Evolutionary conservation across 2,329 filamentous ascomycete genomes (phyloP).

Genomic region (Graphilbum fragrans): DNA sequence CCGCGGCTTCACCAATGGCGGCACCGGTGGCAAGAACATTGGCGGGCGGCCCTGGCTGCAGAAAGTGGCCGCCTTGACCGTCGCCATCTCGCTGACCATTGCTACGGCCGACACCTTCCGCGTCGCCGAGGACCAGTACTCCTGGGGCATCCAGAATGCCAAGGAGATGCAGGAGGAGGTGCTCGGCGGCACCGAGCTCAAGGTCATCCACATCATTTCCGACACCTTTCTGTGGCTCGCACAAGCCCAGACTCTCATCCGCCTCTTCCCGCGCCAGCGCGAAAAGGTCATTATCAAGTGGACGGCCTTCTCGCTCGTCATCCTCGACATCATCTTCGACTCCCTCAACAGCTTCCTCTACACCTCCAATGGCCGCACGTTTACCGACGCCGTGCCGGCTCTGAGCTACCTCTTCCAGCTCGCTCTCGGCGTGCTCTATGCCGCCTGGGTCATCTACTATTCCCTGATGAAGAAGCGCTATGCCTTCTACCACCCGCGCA

Average conservation of each 20-base stretch:
- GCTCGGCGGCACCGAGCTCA: constrained; percentile 72
- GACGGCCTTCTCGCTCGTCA: constrained; percentile 89
- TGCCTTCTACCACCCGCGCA: constrained; percentile 79
- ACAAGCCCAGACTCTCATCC: constrained; percentile 91
- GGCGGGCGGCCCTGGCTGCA: constrained; percentile 91
- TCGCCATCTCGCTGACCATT: constrained; percentile 79
- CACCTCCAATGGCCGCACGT: constrained; percentile 43
- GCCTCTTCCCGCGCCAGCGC: constrained; percentile 87
- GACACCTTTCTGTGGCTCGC: constrained; percentile 96
- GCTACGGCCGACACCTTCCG: constrained; percentile 85
- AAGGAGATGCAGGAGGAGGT: constrained; percentile 64
- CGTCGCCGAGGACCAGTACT: constrained; percentile 73
- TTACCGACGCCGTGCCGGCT: constrained; percentile 82
- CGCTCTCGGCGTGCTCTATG: constrained; percentile 75
- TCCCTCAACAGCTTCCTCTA: constrained; percentile 76
- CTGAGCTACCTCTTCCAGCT: constrained; percentile 85
- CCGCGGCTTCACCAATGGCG: constrained; percentile 75
- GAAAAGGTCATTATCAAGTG: constrained; percentile 99
- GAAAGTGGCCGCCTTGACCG: constrained; percentile 62
- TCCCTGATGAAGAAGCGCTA: constrained; percentile 83
- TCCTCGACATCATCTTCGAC: constrained; percentile 81
- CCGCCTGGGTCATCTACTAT: constrained; percentile 90
- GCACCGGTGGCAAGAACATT: constrained; percentile 67
- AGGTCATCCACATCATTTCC: constrained; percentile 83
- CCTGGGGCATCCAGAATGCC: constrained; percentile 68